A percentile compares a stretch with the other conserved stretches of the same genome.
These are phyloP conservation scores for Grigorovia jiainica DNA, from an alignment of 805 yeast species.

Conservation along the genomic window DNA sequence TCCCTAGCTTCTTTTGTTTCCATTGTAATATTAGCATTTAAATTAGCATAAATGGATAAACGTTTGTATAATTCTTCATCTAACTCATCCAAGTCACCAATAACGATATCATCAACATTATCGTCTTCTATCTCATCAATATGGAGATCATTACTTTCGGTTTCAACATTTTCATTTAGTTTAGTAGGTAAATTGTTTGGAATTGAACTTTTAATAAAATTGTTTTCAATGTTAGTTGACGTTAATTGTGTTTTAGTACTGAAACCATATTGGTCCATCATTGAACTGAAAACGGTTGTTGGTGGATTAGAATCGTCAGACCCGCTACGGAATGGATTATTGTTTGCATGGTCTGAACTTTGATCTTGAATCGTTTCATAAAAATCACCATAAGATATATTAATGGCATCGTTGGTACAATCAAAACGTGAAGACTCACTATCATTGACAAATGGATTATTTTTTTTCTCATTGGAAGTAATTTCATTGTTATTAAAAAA, in stretches of 20 bases:
- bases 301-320: not conserved
- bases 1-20: not conserved
- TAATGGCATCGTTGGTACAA: not conserved
- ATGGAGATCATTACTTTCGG: conserved; percentile 6
- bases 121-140: conserved; percentile 17
- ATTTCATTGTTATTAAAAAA: not conserved
- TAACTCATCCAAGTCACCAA: conserved; percentile 24
- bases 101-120: conserved; percentile 19
- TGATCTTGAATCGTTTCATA: not conserved
- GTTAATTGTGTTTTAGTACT: not conserved
- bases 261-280: no score
- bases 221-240: not conserved
- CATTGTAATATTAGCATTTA: not conserved
- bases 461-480: not conserved
- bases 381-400: not conserved
- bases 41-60: conserved; percentile 8
- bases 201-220: not conserved
- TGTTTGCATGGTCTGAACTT: not conserved
- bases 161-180: not conserved
- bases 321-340: not conserved
- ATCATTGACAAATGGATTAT: not conserved
- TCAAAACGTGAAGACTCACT: not conserved
- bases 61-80: conserved; percentile 26
- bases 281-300: not conserved
- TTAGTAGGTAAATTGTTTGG: not conserved